Conservation (phyloP, 208 protist genomes). For the Strigomonas culicis region DNA sequence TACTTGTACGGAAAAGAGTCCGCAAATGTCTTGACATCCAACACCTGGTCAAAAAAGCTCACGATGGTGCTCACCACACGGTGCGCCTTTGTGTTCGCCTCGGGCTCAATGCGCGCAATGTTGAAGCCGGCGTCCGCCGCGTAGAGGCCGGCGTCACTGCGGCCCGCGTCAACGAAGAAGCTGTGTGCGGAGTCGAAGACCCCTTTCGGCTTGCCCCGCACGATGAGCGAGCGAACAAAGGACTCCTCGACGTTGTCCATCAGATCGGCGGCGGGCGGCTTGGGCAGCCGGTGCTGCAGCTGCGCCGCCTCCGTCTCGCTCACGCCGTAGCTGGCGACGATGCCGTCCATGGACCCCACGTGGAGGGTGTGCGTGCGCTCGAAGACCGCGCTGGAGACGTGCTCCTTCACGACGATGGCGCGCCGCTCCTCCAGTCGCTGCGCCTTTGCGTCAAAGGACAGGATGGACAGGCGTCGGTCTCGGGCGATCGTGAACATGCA, state of each 20-base stretch:
- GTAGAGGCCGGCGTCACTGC: slow-evolving; percentile 29
- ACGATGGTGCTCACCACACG: slow-evolving; percentile 53
- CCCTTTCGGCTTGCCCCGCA: slow-evolving; percentile 50
- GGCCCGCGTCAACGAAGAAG: slow-evolving; percentile 10
- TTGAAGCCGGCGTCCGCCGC: slow-evolving; percentile 79
- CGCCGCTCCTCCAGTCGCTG: slow-evolving; percentile 43
- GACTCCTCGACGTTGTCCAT: slow-evolving; percentile 57
- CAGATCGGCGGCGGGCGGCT: slow-evolving; percentile 30
- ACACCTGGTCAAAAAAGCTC: slow-evolving; percentile 84
- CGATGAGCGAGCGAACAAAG: slow-evolving; percentile 53
- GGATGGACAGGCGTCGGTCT: slow-evolving; percentile 74
- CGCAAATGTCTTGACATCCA: slow-evolving; percentile 76
- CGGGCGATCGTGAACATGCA: slow-evolving; percentile 66
- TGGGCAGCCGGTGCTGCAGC: slow-evolving; percentile 39
- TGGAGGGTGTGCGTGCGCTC: slow-evolving; percentile 49
- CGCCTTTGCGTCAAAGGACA: slow-evolving; percentile 16
- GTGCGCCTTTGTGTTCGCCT: slow-evolving; percentile 8
- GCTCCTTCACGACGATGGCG: slow-evolving; percentile 76
- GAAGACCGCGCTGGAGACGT: slow-evolving; percentile 60
- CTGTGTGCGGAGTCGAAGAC: slow-evolving; percentile 20
- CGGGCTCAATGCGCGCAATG: slow-evolving; percentile 32
- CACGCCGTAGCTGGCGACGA: slow-evolving; percentile 64
- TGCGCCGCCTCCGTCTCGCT: slow-evolving; percentile 40
- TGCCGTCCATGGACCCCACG: slow-evolving; percentile 66
- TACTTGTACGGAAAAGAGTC: slow-evolving; percentile 33